Evolutionary conservation across 148 eudicot genomes (phyloP).

Genomic region (Rhododendron molle): DNA sequence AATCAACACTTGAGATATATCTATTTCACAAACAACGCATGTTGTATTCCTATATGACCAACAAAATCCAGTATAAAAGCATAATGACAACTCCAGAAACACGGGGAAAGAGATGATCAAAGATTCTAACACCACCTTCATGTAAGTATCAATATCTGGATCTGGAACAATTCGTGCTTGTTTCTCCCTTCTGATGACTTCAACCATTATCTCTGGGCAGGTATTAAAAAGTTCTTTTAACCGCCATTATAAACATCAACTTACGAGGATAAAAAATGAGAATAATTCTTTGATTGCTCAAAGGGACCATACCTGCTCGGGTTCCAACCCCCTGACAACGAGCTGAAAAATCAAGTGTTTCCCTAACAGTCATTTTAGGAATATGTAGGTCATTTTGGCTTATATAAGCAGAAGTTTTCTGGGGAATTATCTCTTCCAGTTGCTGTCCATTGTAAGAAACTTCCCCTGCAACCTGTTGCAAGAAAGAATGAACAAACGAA

Average conservation of each 20-base stretch:
- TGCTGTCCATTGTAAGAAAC: constrained; percentile 64
- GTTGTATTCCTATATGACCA: not conserved
- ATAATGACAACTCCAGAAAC: not conserved
- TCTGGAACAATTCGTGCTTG: constrained; percentile 70
- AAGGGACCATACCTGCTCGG: constrained; percentile 47
- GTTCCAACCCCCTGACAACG: constrained; percentile 44
- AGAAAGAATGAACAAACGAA: not conserved
- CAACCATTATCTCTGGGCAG: constrained; percentile 45
- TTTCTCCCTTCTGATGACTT: constrained; percentile 69
- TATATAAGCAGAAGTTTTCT: constrained; percentile 70
- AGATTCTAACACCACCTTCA: constrained; percentile 53
- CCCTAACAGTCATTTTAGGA: constrained; percentile 78
- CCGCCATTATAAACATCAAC: not conserved
- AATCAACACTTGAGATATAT: no score
- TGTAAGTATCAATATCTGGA: constrained; percentile 67
- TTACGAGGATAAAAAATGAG: not conserved
- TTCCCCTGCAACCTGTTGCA: constrained; percentile 52
- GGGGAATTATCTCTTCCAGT: constrained; percentile 60
- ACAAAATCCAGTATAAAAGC: not conserved
- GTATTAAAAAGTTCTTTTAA: not conserved
- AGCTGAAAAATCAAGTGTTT: constrained; percentile 52
- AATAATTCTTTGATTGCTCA: not conserved
- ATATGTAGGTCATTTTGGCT: constrained; percentile 73
- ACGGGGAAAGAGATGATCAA: not conserved
- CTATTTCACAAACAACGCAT: not conserved